Conservation (phyloP, 2,329 filamentous ascomycete genomes). For the Cladosporium colombiae region DNA sequence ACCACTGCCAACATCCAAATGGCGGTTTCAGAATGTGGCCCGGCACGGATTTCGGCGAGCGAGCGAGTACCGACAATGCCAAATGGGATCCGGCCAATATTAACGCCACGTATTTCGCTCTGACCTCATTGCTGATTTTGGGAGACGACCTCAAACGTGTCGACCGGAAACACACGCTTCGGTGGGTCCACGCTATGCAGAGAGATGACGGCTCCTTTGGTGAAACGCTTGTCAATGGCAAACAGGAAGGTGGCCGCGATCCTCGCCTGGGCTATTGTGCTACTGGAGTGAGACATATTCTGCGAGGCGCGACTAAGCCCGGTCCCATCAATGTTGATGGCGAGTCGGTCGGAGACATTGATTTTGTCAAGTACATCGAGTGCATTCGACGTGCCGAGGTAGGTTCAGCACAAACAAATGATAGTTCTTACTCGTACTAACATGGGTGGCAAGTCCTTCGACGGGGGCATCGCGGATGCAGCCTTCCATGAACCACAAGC, state of each 20-base stretch:
- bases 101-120: slow-evolving; percentile 84
- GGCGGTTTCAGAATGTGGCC: slow-evolving; percentile 90
- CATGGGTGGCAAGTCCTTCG: slow-evolving; percentile 67
- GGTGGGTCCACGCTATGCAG: slow-evolving; percentile 77
- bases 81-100: slow-evolving; percentile 77
- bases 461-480: slow-evolving; percentile 79
- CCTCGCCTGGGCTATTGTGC: slow-evolving; percentile 87
- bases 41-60: slow-evolving; percentile 58
- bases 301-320: slow-evolving; percentile 49
- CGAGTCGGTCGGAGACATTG: slow-evolving; percentile 67
- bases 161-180: slow-evolving; percentile 64
- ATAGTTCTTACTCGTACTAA: neutral
- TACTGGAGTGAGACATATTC: slow-evolving; percentile 76
- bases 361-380: slow-evolving; percentile 67
- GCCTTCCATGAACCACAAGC: slow-evolving; percentile 82
- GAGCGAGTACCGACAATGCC: slow-evolving; percentile 53
- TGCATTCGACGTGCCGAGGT: slow-evolving; percentile 67
- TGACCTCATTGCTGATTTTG: slow-evolving; percentile 70
- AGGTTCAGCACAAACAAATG: neutral
- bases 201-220: slow-evolving; percentile 87
- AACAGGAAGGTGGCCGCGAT: slow-evolving; percentile 76
- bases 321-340: slow-evolving; percentile 59
- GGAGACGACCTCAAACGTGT: slow-evolving; percentile 64
- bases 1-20: slow-evolving; percentile 78
- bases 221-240: slow-evolving; percentile 66